Evolutionary conservation across 139 green algal genomes (phyloP).

Genomic region (Pycnococcus provasolii): DNA sequence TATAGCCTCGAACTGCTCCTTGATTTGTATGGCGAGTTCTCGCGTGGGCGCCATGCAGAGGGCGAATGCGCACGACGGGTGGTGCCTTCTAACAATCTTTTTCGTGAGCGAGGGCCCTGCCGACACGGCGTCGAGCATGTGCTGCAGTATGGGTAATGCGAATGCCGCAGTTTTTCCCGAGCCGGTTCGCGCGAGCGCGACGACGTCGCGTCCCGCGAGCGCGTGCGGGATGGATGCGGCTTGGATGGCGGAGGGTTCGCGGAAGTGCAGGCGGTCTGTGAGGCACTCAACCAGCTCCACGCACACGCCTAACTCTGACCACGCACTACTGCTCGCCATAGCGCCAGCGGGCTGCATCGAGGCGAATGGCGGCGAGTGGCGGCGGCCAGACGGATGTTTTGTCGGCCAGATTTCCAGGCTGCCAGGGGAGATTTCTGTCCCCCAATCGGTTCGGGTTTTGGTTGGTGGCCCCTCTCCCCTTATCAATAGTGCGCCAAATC

Average conservation of each 20-base stretch:
- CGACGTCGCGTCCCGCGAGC: conserved; percentile 85
- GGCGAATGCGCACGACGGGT: conserved; percentile 61
- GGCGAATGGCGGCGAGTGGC: too few relatives aligned
- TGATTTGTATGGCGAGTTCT: conserved; percentile 97
- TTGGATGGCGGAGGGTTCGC: conserved; percentile 63
- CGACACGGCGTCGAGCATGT: not conserved
- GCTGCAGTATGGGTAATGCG: conserved; percentile 79
- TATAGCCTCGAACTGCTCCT: conserved; percentile 94
- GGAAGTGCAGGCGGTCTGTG: too few relatives aligned
- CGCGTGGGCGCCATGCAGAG: conserved; percentile 88
- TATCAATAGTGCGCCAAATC: too few relatives aligned
- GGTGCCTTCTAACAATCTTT: conserved; percentile 74
- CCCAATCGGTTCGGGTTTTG: too few relatives aligned
- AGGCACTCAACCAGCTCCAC: too few relatives aligned
- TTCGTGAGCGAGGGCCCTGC: not conserved
- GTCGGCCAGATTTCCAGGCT: too few relatives aligned
- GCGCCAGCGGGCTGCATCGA: too few relatives aligned
- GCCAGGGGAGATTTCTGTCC: too few relatives aligned
- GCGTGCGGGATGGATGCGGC: conserved; percentile 69
- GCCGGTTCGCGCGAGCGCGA: conserved; percentile 94
- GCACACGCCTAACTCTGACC: too few relatives aligned
- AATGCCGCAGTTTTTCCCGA: conserved; percentile 96
- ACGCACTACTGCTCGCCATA: too few relatives aligned
- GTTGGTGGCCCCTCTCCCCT: too few relatives aligned
- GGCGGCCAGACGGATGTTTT: too few relatives aligned